Evolutionary conservation across 176 grass and related monocot species (phyloP).

Genomic region (Phoenix roebelenii): DNA sequence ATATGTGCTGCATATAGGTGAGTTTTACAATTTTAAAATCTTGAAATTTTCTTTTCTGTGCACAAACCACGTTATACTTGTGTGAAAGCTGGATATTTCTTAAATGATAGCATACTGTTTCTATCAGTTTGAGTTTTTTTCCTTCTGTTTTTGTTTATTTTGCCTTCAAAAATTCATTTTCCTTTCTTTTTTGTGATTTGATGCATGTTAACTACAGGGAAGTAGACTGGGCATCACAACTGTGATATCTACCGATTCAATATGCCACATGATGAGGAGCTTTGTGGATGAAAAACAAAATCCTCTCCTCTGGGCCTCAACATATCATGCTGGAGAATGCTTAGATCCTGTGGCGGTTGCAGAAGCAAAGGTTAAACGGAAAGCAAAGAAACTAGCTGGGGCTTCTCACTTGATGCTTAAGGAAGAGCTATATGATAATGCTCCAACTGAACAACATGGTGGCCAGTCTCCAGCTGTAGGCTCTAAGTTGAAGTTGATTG

Average conservation of each 20-base stretch:
- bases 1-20: no score
- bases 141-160: no score
- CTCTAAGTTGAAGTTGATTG: not conserved
- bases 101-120: no score
- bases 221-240: constrained; percentile 15
- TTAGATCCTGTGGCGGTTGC: constrained; percentile 17
- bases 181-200: no score
- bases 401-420: not conserved
- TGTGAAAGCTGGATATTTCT: no score
- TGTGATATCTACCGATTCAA: constrained; percentile 20
- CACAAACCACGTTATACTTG: no score
- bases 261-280: constrained; percentile 22
- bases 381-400: constrained; percentile 15
- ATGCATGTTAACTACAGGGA: not conserved
- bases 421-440: not conserved
- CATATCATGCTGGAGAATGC: constrained; percentile 22
- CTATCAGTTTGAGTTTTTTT: no score
- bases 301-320: constrained; percentile 17
- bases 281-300: constrained; percentile 12
- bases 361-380: constrained; percentile 15
- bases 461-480: not conserved
- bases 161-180: no score
- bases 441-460: not conserved
- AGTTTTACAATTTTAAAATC: no score
- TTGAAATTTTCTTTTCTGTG: no score